Evolutionary conservation across 2,329 filamentous ascomycete genomes (phyloP).

Genomic region (Alternaria sp.): DNA sequence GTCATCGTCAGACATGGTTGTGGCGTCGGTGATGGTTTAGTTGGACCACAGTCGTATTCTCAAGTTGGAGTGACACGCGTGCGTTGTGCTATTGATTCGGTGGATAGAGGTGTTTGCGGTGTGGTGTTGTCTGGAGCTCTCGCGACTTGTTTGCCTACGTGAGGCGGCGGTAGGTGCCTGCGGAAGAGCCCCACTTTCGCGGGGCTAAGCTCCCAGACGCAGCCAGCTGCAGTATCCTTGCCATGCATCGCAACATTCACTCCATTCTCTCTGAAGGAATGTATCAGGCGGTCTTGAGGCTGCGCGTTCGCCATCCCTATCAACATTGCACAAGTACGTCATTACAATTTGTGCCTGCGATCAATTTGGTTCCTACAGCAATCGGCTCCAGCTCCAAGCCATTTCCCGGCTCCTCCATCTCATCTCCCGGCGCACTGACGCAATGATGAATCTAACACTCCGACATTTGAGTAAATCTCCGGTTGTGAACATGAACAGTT

Average conservation of each 20-base stretch:
- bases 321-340: not conserved
- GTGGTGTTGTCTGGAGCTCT: slow-evolving; percentile 5
- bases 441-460: not conserved
- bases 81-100: not conserved
- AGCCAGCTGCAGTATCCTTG: slow-evolving; percentile 8
- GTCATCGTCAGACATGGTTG: slow-evolving; percentile 79
- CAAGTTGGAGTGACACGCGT: not conserved
- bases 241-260: not conserved
- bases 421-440: not conserved
- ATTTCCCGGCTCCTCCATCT: not conserved
- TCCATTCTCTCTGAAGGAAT: not conserved
- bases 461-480: not conserved
- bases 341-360: not conserved
- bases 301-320: not conserved
- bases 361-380: not conserved
- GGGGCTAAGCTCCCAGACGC: slow-evolving; percentile 5
- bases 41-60: not conserved
- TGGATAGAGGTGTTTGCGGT: not conserved
- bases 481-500: not conserved
- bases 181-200: slow-evolving; percentile 18
- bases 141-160: slow-evolving; percentile 19
- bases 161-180: slow-evolving; percentile 23
- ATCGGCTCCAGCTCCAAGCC: not conserved
- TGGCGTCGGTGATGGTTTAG: slow-evolving; percentile 15
- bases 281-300: not conserved